Evolutionary conservation across 495 filamentous ascomycete species (phyloP).

Genomic region (Penicillium longicatenatum): DNA sequence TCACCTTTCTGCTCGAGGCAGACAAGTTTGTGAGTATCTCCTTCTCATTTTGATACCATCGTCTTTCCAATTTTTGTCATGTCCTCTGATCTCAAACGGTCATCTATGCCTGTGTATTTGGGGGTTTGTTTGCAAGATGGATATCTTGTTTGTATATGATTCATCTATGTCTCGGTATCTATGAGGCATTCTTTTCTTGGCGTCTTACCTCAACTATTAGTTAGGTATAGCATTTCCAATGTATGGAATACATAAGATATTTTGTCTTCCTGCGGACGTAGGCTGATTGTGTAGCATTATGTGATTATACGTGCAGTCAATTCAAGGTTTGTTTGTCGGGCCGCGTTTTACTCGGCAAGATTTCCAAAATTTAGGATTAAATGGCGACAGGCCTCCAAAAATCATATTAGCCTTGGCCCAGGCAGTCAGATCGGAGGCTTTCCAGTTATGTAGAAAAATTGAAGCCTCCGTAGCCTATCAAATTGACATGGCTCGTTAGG

Average conservation of each 20-base stretch:
- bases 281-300: background rate
- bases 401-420: too few species aligned
- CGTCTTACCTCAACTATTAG: background rate
- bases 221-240: background rate
- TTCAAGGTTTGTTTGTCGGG: background rate
- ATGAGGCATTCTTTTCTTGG: background rate
- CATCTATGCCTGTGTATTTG: background rate
- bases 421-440: too few species aligned
- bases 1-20: conserved; percentile 4
- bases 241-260: too few species aligned
- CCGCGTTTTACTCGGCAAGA: too few species aligned
- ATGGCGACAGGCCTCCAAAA: too few species aligned
- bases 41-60: conserved; percentile 13
- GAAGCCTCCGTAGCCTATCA: too few species aligned
- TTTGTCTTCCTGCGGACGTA: background rate
- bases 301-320: background rate
- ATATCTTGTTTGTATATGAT: conserved; percentile 11
- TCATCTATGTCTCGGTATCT: background rate
- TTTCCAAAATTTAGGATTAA: too few species aligned
- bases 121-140: background rate
- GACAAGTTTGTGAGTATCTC: background rate
- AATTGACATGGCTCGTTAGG: too few species aligned
- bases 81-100: background rate
- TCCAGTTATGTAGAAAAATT: too few species aligned
- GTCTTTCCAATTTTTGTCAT: conserved; percentile 1